These are phyloP conservation scores for Trichoderma semiorbis DNA, from an alignment of 2,329 filamentous ascomycete species.

Conservation along the genomic window DNA sequence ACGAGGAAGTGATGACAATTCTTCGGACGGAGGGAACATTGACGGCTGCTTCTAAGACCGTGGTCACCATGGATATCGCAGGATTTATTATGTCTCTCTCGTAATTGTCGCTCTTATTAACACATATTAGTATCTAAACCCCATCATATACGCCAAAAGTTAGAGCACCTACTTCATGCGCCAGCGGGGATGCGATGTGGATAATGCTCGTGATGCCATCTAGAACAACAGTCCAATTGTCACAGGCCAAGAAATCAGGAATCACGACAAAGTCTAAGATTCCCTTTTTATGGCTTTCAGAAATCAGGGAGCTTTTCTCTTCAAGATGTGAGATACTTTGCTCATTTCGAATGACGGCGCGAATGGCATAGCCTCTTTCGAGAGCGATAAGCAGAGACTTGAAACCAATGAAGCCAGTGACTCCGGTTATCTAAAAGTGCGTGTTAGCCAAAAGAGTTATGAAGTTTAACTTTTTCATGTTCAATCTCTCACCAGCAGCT, in stretches of 20 bases:
- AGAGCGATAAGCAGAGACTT: slow-evolving; percentile 6
- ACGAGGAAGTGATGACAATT: slow-evolving; percentile 22
- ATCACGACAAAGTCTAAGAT: slow-evolving; percentile 16
- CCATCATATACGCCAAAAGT: rapidly evolving
- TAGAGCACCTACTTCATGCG: slow-evolving; percentile 7
- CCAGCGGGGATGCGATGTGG: slow-evolving; percentile 19
- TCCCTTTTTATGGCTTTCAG: background rate
- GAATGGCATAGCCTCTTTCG: slow-evolving; percentile 8
- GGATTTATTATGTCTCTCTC: slow-evolving; percentile 12
- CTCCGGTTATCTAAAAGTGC: slow-evolving; percentile 32
- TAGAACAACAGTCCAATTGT: background rate
- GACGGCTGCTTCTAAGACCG: slow-evolving; percentile 15
- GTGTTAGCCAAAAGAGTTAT: background rate
- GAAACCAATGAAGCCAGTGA: slow-evolving; percentile 12
- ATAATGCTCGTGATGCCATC: slow-evolving; percentile 19
- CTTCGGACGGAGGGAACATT: slow-evolving; percentile 11
- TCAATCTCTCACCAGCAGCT: background rate
- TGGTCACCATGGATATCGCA: slow-evolving; percentile 16
- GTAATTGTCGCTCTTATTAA: slow-evolving; percentile 15
- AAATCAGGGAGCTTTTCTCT: background rate
- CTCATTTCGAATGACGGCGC: slow-evolving; percentile 16
- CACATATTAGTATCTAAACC: background rate
- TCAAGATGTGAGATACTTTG: background rate
- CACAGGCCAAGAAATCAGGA: slow-evolving; percentile 9
- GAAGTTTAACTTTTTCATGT: background rate